Evolutionary conservation across 2,329 filamentous ascomycete genomes (phyloP), one percentile per base, ranked within the genome.

Genomic region (Fusarium siculi): DNA sequence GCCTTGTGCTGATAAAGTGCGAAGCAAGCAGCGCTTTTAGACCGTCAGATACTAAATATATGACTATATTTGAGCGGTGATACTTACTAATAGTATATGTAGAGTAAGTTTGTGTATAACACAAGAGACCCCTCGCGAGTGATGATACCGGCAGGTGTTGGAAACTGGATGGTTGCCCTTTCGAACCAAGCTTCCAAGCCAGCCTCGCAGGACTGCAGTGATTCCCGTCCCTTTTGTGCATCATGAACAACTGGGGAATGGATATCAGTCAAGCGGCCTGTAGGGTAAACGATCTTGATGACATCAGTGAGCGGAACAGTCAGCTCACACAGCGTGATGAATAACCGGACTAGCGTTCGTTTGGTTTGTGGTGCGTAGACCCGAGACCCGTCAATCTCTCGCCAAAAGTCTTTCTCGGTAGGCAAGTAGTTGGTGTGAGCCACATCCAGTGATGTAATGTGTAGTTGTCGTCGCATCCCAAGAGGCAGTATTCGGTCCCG

Each of bases 401-500:
- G 19, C 8, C 42, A 44, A 23, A 72, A 72, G 7, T 72, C 69
- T 7, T 53, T 40, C 14, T 70, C 66, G 9, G 57, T 70, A n/a
- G 62, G 28, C 5, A 44, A 34, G 14, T 53, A 60, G 37, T 40
- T 39, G 3, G 34, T n/a, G 9, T 52, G 37, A 3, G 34, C 28
- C 23, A 46, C 19, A 36, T 68, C 70, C 4, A 55, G 52, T 11
- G 55, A 56, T 12, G 62, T 32, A 9, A 72, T 70, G 16, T 72
- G 62, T 11, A 72, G 28, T n/a, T 70, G 66, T 25, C 69, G 32
- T 32, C 69, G 58, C 9, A 72, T 59, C 5, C 69, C 66, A 2
- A 72, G 58, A 25, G 66, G 66, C 8, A 73, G 18, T 8, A 72
- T 73, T 11, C 70, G 40, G n/a, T 73, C 70, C 28, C 65, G 68